Conservation (phyloP, 805 yeast genomes). For the Saccharomycopsis selenospora region DNA sequence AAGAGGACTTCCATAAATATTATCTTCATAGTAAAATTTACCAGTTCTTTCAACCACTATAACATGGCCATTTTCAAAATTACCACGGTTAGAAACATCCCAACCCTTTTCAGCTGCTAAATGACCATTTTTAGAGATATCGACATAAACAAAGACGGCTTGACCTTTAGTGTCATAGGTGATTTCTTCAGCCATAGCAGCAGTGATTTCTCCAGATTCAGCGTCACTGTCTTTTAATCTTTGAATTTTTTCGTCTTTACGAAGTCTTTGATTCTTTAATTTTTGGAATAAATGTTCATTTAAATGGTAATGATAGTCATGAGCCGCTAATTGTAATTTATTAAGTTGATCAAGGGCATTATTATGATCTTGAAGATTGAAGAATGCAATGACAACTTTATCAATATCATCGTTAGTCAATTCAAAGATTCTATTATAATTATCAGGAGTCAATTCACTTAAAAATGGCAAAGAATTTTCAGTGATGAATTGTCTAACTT, state of each 20-base stretch:
- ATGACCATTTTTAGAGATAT: constrained; percentile 34
- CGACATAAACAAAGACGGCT: constrained; percentile 43
- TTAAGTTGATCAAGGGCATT: constrained; percentile 27
- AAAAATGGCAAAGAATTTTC: constrained; percentile 44
- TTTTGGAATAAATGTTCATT: constrained; percentile 29
- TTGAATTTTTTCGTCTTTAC: constrained; percentile 39
- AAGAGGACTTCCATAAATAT: constrained; percentile 33
- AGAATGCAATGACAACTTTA: constrained; percentile 41
- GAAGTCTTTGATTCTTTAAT: constrained; percentile 32
- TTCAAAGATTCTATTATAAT: constrained; percentile 23
- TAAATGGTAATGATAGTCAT: constrained; percentile 41
- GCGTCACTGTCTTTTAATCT: constrained; percentile 39
- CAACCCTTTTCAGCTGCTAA: constrained; percentile 21
- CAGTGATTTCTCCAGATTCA: constrained; percentile 36
- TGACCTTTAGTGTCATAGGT: constrained; percentile 38
- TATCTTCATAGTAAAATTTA: constrained; percentile 30
- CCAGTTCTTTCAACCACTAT: constrained; percentile 41
- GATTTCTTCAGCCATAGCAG: constrained; percentile 43
- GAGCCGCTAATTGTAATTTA: constrained; percentile 37
- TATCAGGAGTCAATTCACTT: constrained; percentile 41
- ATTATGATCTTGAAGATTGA: constrained; percentile 31
- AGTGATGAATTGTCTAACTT: constrained; percentile 44
- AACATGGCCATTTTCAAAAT: constrained; percentile 46
- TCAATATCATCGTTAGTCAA: constrained; percentile 31
- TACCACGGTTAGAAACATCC: constrained; percentile 33